These are phyloP conservation scores for Ophiosphaerella narmari DNA, from an alignment of 2,329 filamentous ascomycete species.

Conservation along the genomic window DNA sequence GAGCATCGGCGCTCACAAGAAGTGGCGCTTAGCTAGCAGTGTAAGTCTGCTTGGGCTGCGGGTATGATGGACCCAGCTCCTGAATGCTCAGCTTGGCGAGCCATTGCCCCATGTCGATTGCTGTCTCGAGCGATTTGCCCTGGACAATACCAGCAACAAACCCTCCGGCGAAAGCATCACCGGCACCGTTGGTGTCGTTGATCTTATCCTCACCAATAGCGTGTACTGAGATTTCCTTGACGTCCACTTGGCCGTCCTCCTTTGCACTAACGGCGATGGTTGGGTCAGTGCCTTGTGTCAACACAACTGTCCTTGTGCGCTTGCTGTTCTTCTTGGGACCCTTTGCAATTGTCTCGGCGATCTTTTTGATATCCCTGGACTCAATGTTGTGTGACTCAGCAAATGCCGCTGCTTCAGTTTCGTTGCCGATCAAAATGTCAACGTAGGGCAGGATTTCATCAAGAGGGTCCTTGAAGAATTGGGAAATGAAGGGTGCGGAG, in stretches of 20 bases:
- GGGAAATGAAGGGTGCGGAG: constrained; percentile 91
- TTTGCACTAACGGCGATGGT: constrained; percentile 80
- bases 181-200: constrained; percentile 95
- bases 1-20: constrained; percentile 40
- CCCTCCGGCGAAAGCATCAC: constrained; percentile 94
- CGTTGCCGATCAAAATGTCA: constrained; percentile 96
- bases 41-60: constrained; percentile 49
- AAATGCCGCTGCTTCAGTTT: constrained; percentile 89
- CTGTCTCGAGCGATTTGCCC: constrained; percentile 76
- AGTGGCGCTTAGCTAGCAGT: constrained; percentile 37
- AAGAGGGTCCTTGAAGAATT: constrained; percentile 97
- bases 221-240: constrained; percentile 81
- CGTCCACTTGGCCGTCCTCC: constrained; percentile 64
- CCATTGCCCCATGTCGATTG: constrained; percentile 95
- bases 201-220: constrained; percentile 78
- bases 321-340: constrained; percentile 90
- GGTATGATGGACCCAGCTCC: constrained; percentile 89
- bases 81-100: constrained; percentile 91
- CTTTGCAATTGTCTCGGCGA: constrained; percentile 82
- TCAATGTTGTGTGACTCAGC: constrained; percentile 77
- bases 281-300: constrained; percentile 93
- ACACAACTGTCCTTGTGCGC: constrained; percentile 82
- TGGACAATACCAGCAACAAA: constrained; percentile 88
- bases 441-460: constrained; percentile 87
- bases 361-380: constrained; percentile 78